A percentile compares a stretch with the other conserved stretches of the same genome.
Evolutionary conservation across 2,329 filamentous ascomycete genomes (phyloP).

Genomic region (Arthrocladium fulminans): DNA sequence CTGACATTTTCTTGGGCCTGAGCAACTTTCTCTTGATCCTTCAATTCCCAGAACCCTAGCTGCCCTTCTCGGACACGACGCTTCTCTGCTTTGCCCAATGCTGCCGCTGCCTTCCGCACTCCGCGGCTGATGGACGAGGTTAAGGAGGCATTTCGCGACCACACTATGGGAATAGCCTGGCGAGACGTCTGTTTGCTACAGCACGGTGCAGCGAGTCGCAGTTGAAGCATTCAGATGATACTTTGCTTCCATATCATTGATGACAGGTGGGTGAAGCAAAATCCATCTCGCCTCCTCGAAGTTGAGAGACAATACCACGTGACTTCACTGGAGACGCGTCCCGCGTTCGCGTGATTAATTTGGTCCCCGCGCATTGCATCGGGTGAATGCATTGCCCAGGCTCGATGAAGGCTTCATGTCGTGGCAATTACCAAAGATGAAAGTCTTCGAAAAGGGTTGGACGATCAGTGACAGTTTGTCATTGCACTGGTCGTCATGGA

Average conservation of each 20-base stretch:
- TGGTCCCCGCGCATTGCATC: too few species aligned
- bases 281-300: not conserved
- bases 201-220: slow-evolving; percentile 3
- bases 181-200: not conserved
- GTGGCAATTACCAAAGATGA: too few species aligned
- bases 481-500: too few species aligned
- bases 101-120: slow-evolving; percentile 40
- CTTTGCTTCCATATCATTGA: not conserved
- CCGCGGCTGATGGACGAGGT: slow-evolving; percentile 62
- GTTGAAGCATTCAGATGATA: slow-evolving; percentile 5
- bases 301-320: not conserved
- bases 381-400: too few species aligned
- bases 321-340: not conserved
- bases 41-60: slow-evolving; percentile 7
- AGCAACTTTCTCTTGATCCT: slow-evolving; percentile 3
- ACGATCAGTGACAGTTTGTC: too few species aligned
- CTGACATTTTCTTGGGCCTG: not conserved
- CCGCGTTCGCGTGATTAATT: not conserved
- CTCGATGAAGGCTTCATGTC: too few species aligned
- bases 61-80: slow-evolving; percentile 1
- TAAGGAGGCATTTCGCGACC: slow-evolving; percentile 45
- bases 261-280: not conserved
- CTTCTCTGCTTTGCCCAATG: slow-evolving; percentile 5
- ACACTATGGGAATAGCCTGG: not conserved
- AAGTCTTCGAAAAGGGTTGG: too few species aligned